Base-by-base conservation (phyloP, 2,329 filamentous ascomycete species). In the Penicillium digitatum region DNA sequence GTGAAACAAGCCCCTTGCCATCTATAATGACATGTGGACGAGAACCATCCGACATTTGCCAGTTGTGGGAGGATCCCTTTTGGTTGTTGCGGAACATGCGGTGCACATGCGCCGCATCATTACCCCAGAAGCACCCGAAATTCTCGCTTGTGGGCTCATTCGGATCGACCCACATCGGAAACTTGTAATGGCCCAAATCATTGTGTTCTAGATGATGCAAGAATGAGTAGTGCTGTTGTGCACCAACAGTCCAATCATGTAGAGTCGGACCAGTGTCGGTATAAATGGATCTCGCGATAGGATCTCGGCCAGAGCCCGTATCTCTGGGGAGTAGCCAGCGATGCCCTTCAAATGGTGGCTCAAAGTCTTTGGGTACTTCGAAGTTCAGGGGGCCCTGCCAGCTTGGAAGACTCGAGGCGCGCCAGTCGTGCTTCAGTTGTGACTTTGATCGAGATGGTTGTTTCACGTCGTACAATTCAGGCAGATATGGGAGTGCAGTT, bases 121-220 rank as follows among this genome's bases (percentile, higher is more conserved):
- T 71, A n/a, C 80, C 79, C 71, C 78, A 76, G 47, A 84, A 75
- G 40, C 78, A 79, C 39, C 80, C 72, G 58, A 85, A 81, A 60
- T 82, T 81, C 29, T 81, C 77, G 45, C 79, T 82, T 62, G 82
- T 76, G 24, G 79, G 74, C 48, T 74, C 72, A 27, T 77, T 79
- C 16, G 79, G 74, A 43, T 81, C 80, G 52, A 80, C 76, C 69
- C 70, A 72, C 18, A 69, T 48, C 10, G 71, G 62, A 55, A 81
- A 82, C 57, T 78, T 78, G 63, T 83, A 83, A 37, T 68, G 71
- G 10, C 70, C 66, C 24, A 82, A 62, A 42, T 74, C 68, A 27
- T 75, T 72, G 38, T 70, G 68, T 63, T 82, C 79, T 4, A 83
- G 71, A 51, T 82, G 80, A 32, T 80, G 73, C 16, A 83, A 68